A percentile compares a stretch with the other conserved stretches of the same genome.
Evolutionary conservation across 2,329 filamentous ascomycete genomes (phyloP).

Genomic region (Xylaria sp.): DNA sequence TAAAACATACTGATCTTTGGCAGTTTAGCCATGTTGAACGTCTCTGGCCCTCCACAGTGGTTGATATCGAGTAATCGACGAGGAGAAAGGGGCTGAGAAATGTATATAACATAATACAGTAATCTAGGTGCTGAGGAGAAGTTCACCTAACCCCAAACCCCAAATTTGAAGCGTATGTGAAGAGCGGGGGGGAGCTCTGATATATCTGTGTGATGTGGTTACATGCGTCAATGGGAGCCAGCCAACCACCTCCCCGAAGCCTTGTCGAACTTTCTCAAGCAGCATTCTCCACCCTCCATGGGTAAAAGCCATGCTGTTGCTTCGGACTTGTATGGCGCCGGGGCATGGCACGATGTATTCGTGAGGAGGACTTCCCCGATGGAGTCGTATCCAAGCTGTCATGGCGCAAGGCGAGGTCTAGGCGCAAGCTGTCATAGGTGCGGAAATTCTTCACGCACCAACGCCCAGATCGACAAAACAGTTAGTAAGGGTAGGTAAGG

Average conservation of each 20-base stretch:
- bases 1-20: constrained; percentile 39
- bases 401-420: neutral
- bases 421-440: constrained; percentile 26
- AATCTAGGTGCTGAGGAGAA: constrained; percentile 13
- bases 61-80: constrained; percentile 11
- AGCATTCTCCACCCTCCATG: constrained; percentile 9
- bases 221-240: constrained; percentile 31
- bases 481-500: neutral
- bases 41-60: constrained; percentile 20
- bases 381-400: neutral
- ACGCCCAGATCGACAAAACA: neutral
- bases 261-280: neutral
- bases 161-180: constrained; percentile 5
- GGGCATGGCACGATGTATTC: constrained; percentile 9
- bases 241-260: constrained; percentile 15
- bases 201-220: constrained; percentile 32
- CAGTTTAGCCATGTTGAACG: constrained; percentile 36
- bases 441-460: constrained; percentile 22
- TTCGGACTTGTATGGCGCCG: neutral
- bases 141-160: neutral
- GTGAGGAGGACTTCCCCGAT: no score
- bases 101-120: constrained; percentile 7
- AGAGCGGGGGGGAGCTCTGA: constrained; percentile 30
- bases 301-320: neutral
- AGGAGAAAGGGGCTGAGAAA: constrained; percentile 3